Base-by-base conservation (phyloP, 176 grass and related monocot species). In the Lolium multiflorum region DNA sequence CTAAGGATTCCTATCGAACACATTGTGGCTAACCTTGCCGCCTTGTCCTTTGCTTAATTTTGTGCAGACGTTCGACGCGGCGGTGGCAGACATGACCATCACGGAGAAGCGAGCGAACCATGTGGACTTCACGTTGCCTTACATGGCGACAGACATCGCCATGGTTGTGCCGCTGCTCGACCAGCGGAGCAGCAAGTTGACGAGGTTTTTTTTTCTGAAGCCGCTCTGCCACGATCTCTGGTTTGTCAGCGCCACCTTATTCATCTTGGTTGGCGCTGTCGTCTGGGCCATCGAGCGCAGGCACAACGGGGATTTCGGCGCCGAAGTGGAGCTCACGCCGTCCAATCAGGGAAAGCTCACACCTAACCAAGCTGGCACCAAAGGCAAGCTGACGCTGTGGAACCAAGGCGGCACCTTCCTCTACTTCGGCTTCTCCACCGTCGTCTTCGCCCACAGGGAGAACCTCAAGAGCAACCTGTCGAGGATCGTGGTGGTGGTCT, bases 371-470 rank as follows among this genome's bases (percentile, higher is more conserved):
- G 77, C 92, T 73, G 95, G 95, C 65, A 82, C 82, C 72, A 88
- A 9, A 44, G 43, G 43, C 43, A 44, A 44, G 43, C 43, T 44
- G 7, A 44, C 43, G 43, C 43, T 35, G 31, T 48, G 9, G 9
- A 10, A 48, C 46, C 95, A 97, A 75, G 77, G 91, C 77, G 95
- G 95, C 65, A 82, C 82, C 77, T 86, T 86, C 84, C 91, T 94
- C 88, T 97, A 92, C 90, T 94, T 86, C 55, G 61, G 92, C 51
- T 97, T 97, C 87, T 97, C 95, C 60, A 97, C 87, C 28, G 92
- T 97, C 39, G 95, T 94, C 67, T 97, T 94, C 88, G 55, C 95
- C 0, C 95, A 97, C 74, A 94, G 95, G 87, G 95, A 94, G 87
- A 97, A 97, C 74, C 71, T 97, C 11, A 84, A 89, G 72, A 97